Conservation (phyloP, 805 yeast genomes). For the Candida easanensis region DNA sequence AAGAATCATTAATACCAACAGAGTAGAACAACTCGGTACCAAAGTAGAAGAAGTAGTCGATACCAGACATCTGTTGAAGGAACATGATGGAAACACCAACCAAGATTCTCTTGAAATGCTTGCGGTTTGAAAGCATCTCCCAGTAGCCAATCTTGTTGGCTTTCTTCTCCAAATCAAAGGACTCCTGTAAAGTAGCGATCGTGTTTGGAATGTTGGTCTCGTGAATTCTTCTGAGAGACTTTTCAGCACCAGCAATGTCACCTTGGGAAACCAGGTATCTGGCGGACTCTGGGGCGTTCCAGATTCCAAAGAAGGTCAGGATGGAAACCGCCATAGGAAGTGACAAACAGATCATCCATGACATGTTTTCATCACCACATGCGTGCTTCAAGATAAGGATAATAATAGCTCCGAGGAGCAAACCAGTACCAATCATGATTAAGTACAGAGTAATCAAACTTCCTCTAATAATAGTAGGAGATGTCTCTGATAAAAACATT, state of each 20-base stretch:
- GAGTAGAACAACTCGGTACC: conserved; percentile 56
- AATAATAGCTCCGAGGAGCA: conserved; percentile 62
- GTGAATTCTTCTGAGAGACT: conserved; percentile 45
- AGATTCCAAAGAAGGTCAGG: conserved; percentile 55
- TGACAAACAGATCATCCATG: conserved; percentile 69
- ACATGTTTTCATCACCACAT: conserved; percentile 35
- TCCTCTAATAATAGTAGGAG: conserved; percentile 67
- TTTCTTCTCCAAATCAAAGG: conserved; percentile 6
- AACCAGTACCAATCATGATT: conserved; percentile 61
- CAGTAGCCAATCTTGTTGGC: conserved; percentile 35
- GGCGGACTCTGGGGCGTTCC: conserved; percentile 68
- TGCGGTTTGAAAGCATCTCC: conserved; percentile 42
- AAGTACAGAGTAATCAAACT: conserved; percentile 64
- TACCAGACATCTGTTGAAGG: conserved; percentile 61
- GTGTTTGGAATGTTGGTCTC: conserved; percentile 38
- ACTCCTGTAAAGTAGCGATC: conserved; percentile 3
- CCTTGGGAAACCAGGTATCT: conserved; percentile 50
- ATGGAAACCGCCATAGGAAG: conserved; percentile 39
- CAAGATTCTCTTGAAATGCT: conserved; percentile 36
- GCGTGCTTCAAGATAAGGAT: conserved; percentile 48
- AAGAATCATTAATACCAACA: conserved; percentile 51
- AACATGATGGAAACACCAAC: conserved; percentile 57
- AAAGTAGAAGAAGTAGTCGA: conserved; percentile 65
- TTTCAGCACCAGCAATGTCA: conserved; percentile 51
- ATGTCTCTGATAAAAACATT: conserved; percentile 61